phyloP scores from a whole-genome alignment of 306 rosid species.

The Cucumis melo region DNA sequence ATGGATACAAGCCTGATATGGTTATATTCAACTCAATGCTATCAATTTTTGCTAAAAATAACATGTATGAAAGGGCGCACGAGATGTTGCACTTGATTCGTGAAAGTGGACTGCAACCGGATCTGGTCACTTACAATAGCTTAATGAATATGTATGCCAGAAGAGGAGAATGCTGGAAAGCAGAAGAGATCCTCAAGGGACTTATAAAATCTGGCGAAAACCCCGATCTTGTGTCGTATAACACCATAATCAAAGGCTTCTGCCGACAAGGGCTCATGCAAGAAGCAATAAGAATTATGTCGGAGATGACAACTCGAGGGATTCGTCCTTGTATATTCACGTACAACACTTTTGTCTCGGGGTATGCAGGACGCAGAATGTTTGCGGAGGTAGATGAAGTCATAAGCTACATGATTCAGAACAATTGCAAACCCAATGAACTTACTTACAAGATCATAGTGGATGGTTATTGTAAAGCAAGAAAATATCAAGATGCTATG shows the following conservation, averaged over 20 bases:
- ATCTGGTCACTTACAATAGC: conserved; percentile 68
- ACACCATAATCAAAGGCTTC: conserved; percentile 78
- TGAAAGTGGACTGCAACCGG: conserved; percentile 55
- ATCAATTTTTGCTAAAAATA: conserved; percentile 56
- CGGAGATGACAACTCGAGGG: conserved; percentile 64
- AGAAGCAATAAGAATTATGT: conserved; percentile 68
- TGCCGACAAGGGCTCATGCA: conserved; percentile 82
- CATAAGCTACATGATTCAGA: conserved; percentile 64
- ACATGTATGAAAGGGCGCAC: conserved; percentile 44
- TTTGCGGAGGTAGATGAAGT: conserved; percentile 76
- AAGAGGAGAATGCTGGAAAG: conserved; percentile 79
- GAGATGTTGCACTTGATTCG: conserved; percentile 51
- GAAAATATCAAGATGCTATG: conserved; percentile 54
- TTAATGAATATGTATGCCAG: conserved; percentile 82
- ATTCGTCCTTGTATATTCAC: conserved; percentile 74
- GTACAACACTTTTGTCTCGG: conserved; percentile 79
- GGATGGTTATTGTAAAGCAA: conserved; percentile 67
- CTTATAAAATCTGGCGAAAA: conserved; percentile 44
- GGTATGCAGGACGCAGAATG: conserved; percentile 52
- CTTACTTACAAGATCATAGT: conserved; percentile 76
- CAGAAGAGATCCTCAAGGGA: conserved; percentile 69
- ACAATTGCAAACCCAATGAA: conserved; percentile 71
- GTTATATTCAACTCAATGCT: conserved; percentile 72
- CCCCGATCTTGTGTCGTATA: conserved; percentile 78
- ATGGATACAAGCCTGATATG: conserved; percentile 81